Conservation (phyloP, 2,329 filamentous ascomycete species). For the Macrophomina phaseolina region DNA sequence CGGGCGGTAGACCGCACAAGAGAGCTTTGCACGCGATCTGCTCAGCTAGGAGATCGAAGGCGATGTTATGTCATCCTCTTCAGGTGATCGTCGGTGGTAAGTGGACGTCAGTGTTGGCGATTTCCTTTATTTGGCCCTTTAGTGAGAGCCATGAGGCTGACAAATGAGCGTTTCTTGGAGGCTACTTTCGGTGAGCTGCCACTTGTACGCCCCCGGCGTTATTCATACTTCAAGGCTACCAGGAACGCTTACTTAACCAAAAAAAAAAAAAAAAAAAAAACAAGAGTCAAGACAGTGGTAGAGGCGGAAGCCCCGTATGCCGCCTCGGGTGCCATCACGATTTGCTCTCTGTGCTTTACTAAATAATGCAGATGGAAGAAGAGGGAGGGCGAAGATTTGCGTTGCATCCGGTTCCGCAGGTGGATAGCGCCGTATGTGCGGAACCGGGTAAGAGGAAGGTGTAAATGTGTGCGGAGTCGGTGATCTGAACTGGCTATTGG, state of each 20-base stretch:
- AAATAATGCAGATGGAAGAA: not conserved
- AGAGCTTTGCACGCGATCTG: no score
- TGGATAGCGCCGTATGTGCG: not conserved
- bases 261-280: not conserved
- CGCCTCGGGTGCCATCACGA: not conserved
- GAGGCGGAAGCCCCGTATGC: not conserved
- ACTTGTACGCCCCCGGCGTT: not conserved
- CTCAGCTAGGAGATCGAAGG: no score
- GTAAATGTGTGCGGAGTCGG: no score
- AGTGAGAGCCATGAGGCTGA: not conserved
- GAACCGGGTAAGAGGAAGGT: no score
- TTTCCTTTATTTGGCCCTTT: not conserved
- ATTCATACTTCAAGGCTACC: not conserved
- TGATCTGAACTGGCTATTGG: no score
- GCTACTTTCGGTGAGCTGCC: not conserved
- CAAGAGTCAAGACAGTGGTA: not conserved
- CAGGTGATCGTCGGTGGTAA: not conserved
- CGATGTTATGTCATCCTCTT: not conserved
- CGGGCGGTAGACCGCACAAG: no score
- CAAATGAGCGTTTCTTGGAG: not conserved
- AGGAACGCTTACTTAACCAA: not conserved
- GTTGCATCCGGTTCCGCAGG: not conserved
- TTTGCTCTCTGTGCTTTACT: not conserved
- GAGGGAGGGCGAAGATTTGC: not conserved
- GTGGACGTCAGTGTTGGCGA: not conserved